Base-by-base conservation (phyloP, 78 protist genomes). In the Speleostelium caveatum region DNA sequence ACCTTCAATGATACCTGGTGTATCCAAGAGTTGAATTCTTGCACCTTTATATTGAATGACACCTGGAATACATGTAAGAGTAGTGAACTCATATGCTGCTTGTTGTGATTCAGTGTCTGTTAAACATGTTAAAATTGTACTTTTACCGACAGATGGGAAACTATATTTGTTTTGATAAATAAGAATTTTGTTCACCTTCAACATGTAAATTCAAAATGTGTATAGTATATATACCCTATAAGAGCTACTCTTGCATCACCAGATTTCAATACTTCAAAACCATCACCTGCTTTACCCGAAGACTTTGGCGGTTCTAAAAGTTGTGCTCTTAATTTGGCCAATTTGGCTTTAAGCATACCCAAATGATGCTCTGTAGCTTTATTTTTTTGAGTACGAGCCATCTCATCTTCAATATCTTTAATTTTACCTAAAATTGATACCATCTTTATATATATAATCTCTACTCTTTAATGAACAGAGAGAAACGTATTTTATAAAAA, bases 1-100 rank as follows among this genome's bases (percentile, higher is more conserved):
- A n/a, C 99, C 99, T 78, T 98, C 99, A 38, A 99, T 99, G 65
- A 99, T 99, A 61, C 99, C 99, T 33, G 98, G 99, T 59, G 97
- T 86, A 88, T 98, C 99, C 1, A 98, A 71, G 26, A 97, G 62
- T 86, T 97, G 98, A 33, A 99, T 76, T 85, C 97, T 96, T n/a
- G 99, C 98, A 32, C 99, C 99, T 26, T 96, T 88, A 85, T 96
- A 94, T 28, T 49, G 56, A 58, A 98, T 68, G 24, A 83, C 96
- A 61, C 99, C 97, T 66, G 99, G 99, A 69, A 99, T 90, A 89
- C 99, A 97, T 5, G 99, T 99, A 33, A 99, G 97, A 24, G 99
- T 99, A 21, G 99, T 99, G 96, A 99, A 99, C 91, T 98, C 99
- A 86, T 98, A 98, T 6, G 96, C 87, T 0, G 99, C 99, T 21